Evolutionary conservation across 305 asterid genomes (phyloP).

Genomic region (Rubia balearica): DNA sequence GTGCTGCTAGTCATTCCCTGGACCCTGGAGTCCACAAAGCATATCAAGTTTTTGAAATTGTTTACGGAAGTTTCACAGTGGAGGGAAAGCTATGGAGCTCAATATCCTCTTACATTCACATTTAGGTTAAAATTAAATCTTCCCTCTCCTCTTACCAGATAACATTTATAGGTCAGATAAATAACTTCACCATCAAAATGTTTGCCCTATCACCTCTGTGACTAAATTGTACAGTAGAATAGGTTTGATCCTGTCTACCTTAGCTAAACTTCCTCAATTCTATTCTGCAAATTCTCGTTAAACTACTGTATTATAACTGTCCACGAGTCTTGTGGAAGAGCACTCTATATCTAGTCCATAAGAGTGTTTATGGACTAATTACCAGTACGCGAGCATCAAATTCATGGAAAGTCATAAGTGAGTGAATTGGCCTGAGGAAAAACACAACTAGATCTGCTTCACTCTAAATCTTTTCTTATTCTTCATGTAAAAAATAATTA

Average conservation of each 20-base stretch:
- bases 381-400: background rate
- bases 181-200: no score
- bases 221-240: background rate
- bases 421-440: background rate
- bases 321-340: background rate
- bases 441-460: background rate
- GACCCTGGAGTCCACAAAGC: background rate
- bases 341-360: background rate
- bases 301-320: background rate
- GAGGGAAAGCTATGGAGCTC: background rate
- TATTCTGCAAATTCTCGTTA: background rate
- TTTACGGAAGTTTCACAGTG: background rate
- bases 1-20: background rate
- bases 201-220: no score
- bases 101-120: background rate
- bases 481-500: background rate
- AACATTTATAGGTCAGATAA: no score
- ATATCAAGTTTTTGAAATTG: background rate
- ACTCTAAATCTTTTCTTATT: background rate
- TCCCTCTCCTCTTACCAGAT: no score
- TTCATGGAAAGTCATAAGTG: background rate
- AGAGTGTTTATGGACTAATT: background rate
- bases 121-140: background rate
- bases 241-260: conserved; percentile 1
- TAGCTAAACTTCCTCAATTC: background rate